Conservation (phyloP, 2,329 filamentous ascomycete genomes). For the Penicillium fuscoglaucum region DNA sequence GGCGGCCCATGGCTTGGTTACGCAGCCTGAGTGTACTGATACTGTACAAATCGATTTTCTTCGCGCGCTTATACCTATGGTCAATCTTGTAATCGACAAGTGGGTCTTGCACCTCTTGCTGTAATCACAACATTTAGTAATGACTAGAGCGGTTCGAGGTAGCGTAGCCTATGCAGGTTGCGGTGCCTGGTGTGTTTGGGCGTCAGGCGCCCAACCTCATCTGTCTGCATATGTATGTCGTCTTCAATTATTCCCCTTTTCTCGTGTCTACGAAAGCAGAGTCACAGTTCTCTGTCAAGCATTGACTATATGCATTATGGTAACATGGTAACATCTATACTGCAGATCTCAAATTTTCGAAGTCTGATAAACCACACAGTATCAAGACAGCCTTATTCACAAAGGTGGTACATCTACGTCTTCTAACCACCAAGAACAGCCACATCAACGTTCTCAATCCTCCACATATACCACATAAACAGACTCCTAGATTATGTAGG, state of each 20-base stretch:
- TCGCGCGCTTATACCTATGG: slow-evolving; percentile 19
- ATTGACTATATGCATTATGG: background rate
- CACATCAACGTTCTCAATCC: slow-evolving; percentile 76
- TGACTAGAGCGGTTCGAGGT: background rate
- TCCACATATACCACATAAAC: slow-evolving; percentile 99
- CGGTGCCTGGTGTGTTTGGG: background rate
- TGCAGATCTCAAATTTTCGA: background rate
- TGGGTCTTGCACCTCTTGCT: background rate
- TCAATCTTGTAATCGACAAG: background rate
- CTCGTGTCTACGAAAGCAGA: background rate
- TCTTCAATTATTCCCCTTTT: background rate
- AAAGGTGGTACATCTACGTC: background rate
- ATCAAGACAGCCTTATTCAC: background rate
- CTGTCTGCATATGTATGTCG: background rate
- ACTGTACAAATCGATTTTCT: slow-evolving; percentile 45
- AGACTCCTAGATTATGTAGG: slow-evolving; percentile 60
- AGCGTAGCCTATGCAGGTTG: background rate
- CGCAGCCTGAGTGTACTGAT: slow-evolving; percentile 38
- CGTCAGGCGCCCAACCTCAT: background rate
- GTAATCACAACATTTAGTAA: background rate
- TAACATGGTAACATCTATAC: background rate
- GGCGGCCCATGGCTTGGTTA: slow-evolving; percentile 29
- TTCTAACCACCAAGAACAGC: slow-evolving; percentile 44
- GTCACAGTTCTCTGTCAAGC: background rate
- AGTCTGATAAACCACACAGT: background rate